Evolutionary conservation across 2,329 filamentous ascomycete genomes (phyloP), one percentile per base, ranked within the genome.

Genomic region (Phialophora tarda): DNA sequence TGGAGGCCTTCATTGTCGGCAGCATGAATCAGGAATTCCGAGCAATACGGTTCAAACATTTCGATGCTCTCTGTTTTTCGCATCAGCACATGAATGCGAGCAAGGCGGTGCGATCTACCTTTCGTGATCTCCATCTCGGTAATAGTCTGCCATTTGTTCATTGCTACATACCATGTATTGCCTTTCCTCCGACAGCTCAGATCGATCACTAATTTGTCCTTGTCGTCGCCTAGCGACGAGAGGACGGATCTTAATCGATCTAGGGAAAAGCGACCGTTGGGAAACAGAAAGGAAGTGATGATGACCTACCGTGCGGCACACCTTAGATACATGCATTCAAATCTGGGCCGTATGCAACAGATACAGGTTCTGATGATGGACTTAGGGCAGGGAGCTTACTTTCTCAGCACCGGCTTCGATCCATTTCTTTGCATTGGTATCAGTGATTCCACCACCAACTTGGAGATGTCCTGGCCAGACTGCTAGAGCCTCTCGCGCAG

Each of bases 121-220:
- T 91, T 83, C 70, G 89, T 94, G 71, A 99, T 88, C 77, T 97
- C 92, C 88, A 97, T 96, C 74, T 97, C 92, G 1, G 95, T 98
- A 63, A 98, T 89, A 1, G 92, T 97, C 83, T 98, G 95, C 95
- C 95, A 99, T 78, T 96, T 96, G 79, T 99, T 92, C 90, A 96
- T 99, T 63, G 95, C 94, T n/a, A 99, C 95, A 74, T 91, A 93
- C 95, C 95, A 99, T 47, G 82, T 89, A 63, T 89, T 83, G 44
- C 85, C 90, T 67, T 88, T 89, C 65, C 89, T 85, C 59, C 95
- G 88, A 77, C 95, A 99, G 79, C 93, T 97, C 26, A 99, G 85
- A 76, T 99, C 95, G 76, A 99, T 93, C 71, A 99, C 94, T 57
- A 99, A 87, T 79, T 91, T 95, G 57, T 83, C 81, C 76, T 84